Conservation (phyloP, 2,329 filamentous ascomycete genomes). For the Aulographum hederae region DNA sequence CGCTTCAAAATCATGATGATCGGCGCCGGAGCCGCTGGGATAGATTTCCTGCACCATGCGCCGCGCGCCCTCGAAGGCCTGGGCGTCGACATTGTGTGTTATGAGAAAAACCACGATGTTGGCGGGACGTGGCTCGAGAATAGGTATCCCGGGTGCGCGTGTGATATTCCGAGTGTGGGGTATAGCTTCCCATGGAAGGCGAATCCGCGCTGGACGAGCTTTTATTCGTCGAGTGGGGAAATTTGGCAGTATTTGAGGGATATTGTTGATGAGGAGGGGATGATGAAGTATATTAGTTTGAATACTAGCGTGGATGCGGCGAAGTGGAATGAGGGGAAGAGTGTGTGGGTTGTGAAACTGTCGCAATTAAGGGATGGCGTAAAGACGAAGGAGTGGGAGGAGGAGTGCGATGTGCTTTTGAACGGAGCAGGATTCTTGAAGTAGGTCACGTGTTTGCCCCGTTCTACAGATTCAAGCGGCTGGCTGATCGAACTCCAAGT, state of each 20-base stretch:
- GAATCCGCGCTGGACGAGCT: slow-evolving; percentile 3
- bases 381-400: slow-evolving; percentile 10
- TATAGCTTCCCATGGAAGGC: slow-evolving; percentile 2
- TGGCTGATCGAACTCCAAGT: slow-evolving; percentile 3
- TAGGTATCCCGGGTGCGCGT: slow-evolving; percentile 19
- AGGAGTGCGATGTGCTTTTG: slow-evolving; percentile 29
- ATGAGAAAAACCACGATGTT: slow-evolving; percentile 30
- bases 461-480: slow-evolving; percentile 1
- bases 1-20: slow-evolving; percentile 12
- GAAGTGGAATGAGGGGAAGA: slow-evolving; percentile 18
- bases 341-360: slow-evolving; percentile 18
- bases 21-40: slow-evolving; percentile 29
- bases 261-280: slow-evolving; percentile 21
- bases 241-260: slow-evolving; percentile 24
- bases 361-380: slow-evolving; percentile 12
- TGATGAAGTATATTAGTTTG: slow-evolving; percentile 18
- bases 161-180: background rate
- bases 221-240: slow-evolving; percentile 18
- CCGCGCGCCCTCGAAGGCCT: slow-evolving; percentile 19
- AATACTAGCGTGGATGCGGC: slow-evolving; percentile 15
- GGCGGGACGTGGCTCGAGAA: slow-evolving; percentile 36
- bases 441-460: background rate
- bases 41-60: slow-evolving; percentile 30
- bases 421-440: slow-evolving; percentile 33
- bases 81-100: slow-evolving; percentile 24